These are phyloP conservation scores for Cymodocea nodosa DNA, from an alignment of 116 monocot genomes.

Conservation along the genomic window DNA sequence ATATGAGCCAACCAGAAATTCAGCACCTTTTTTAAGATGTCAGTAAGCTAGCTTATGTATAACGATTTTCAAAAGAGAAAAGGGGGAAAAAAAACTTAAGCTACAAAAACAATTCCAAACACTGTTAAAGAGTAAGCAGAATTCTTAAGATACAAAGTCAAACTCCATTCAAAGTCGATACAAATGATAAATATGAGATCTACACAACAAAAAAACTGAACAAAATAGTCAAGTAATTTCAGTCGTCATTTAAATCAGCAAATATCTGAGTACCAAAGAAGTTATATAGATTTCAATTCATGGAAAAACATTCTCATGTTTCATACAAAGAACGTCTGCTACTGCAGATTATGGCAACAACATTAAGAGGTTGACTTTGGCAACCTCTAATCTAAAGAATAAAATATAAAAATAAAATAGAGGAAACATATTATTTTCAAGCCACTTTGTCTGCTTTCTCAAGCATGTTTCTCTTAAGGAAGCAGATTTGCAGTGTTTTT, in stretches of 20 bases:
- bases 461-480: neutral
- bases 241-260: neutral
- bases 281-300: neutral
- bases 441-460: neutral
- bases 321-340: neutral
- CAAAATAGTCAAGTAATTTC: neutral
- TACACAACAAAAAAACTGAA: neutral
- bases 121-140: too few relatives aligned
- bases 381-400: slow-evolving; percentile 3
- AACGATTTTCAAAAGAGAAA: too few relatives aligned
- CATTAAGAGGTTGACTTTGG: neutral
- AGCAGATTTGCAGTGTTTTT: neutral
- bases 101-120: too few relatives aligned
- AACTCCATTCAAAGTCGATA: too few relatives aligned
- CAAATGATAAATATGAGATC: neutral
- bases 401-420: slow-evolving; percentile 1
- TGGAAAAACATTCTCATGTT: neutral
- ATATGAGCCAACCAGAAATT: too few relatives aligned
- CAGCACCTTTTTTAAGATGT: too few relatives aligned
- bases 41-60: too few relatives aligned
- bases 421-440: neutral
- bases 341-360: neutral
- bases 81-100: too few relatives aligned
- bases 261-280: neutral
- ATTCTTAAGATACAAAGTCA: too few relatives aligned